Evolutionary conservation across 2,329 filamentous ascomycete genomes (phyloP).

Genomic region (Geosmithia putterillii): DNA sequence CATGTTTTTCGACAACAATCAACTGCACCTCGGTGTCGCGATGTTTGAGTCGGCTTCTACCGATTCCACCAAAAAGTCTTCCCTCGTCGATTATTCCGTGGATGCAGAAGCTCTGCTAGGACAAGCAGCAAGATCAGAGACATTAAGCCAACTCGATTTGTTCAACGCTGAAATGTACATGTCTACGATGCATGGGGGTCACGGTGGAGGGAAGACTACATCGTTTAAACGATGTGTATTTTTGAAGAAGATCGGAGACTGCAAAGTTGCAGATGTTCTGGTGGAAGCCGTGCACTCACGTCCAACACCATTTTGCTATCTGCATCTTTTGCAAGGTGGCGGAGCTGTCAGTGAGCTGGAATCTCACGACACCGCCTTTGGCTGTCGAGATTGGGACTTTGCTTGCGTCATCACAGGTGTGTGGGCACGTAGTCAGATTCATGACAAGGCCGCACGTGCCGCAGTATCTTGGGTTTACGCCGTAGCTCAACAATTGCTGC

Average conservation of each 20-base stretch:
- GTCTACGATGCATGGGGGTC: conserved; percentile 44
- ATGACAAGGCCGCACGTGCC: conserved; percentile 21
- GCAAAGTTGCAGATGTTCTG: conserved; percentile 21
- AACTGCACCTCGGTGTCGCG: conserved; percentile 39
- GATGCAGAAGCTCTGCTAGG: conserved; percentile 15
- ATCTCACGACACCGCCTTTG: conserved; percentile 40
- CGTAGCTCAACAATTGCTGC: conserved; percentile 30
- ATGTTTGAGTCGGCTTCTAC: conserved; percentile 21
- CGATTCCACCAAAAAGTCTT: conserved; percentile 11
- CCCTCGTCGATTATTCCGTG: too few relatives aligned
- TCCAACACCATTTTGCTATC: conserved; percentile 43
- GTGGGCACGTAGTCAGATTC: conserved; percentile 43
- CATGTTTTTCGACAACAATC: conserved; percentile 33
- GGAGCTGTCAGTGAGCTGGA: conserved; percentile 32
- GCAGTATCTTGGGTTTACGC: conserved; percentile 44
- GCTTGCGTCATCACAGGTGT: conserved; percentile 52
- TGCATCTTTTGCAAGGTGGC: conserved; percentile 50
- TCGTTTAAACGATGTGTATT: conserved; percentile 55
- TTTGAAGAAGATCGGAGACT: conserved; percentile 31
- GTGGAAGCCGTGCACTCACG: conserved; percentile 30
- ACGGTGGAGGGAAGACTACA: conserved; percentile 45
- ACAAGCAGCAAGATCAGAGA: conserved; percentile 14
- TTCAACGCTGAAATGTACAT: conserved; percentile 52
- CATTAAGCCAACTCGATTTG: conserved; percentile 33
- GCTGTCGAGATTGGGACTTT: conserved; percentile 51